Evolutionary conservation across 2,329 filamentous ascomycete species (phyloP).

Genomic region (Beauveria pseudobassiana): DNA sequence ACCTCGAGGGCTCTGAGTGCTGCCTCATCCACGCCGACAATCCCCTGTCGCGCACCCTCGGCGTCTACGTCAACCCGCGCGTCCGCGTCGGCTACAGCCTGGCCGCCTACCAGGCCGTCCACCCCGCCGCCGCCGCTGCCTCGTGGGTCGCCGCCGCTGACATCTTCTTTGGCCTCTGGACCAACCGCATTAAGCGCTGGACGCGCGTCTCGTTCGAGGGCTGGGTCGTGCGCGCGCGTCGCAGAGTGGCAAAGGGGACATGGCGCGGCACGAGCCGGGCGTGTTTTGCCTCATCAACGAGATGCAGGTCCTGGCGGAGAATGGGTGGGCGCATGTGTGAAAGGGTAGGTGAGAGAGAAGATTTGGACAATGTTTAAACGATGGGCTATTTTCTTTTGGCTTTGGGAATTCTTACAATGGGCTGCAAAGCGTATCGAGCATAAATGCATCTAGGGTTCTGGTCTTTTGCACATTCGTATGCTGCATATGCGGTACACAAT

Average conservation of each 20-base stretch:
- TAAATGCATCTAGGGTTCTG: no score
- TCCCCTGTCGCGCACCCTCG: conserved; percentile 40
- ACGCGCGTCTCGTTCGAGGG: conserved; percentile 21
- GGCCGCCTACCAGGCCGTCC: conserved; percentile 43
- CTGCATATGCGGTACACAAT: no score
- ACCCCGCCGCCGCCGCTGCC: conserved; percentile 23
- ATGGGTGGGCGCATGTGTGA: conserved; percentile 52
- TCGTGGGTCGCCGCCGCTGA: conserved; percentile 41
- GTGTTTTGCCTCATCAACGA: conserved; percentile 50
- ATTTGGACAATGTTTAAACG: background rate
- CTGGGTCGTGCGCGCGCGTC: conserved; percentile 31
- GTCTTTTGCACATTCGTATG: no score
- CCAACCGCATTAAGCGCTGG: conserved; percentile 46
- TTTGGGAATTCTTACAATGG: no score
- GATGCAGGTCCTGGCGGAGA: conserved; percentile 51
- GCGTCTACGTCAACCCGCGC: conserved; percentile 62
- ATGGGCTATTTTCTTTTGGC: background rate
- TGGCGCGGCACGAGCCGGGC: conserved; percentile 35
- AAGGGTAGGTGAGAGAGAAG: background rate
- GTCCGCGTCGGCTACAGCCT: conserved; percentile 60
- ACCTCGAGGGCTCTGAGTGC: conserved; percentile 72
- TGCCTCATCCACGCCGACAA: conserved; percentile 72
- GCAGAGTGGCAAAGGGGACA: conserved; percentile 29
- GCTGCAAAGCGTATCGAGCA: no score
- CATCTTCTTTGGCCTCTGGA: conserved; percentile 50